Percentiles rank a stretch among this genome's conserved stretches.
Conservation (phyloP, 2,329 filamentous ascomycete species). For the Pseudogymnoascus sp. region DNA sequence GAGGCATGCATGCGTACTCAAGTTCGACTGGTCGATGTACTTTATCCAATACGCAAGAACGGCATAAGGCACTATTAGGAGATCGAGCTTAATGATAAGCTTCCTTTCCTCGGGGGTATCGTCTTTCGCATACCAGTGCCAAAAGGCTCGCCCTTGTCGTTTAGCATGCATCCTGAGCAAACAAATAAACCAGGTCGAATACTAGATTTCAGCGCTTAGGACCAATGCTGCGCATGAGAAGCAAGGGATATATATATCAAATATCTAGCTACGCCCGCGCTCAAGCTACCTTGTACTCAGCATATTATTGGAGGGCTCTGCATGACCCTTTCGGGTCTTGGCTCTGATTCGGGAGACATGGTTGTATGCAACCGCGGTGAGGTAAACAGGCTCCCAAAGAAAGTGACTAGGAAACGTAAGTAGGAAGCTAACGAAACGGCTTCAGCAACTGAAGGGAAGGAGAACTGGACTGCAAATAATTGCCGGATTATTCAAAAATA, state of each 20-base stretch:
- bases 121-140: constrained; percentile 41
- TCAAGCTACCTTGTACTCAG: not conserved
- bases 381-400: not conserved
- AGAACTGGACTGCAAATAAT: not conserved
- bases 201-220: not conserved
- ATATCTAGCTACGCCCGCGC: not conserved
- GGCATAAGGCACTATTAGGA: constrained; percentile 49
- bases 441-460: not conserved
- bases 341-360: not conserved
- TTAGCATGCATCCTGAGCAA: constrained; percentile 14
- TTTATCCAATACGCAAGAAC: constrained; percentile 47
- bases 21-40: constrained; percentile 22
- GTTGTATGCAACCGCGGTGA: not conserved
- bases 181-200: not conserved
- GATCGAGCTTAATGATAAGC: constrained; percentile 48
- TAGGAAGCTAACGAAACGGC: not conserved
- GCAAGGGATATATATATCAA: not conserved
- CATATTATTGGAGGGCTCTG: not conserved
- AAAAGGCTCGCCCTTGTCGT: constrained; percentile 20
- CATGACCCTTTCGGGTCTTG: not conserved
- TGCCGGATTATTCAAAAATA: not conserved
- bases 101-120: constrained; percentile 44
- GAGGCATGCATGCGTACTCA: constrained; percentile 15
- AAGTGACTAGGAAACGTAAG: not conserved
- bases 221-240: not conserved